These are phyloP conservation scores for Penicillium sumatraense DNA, from an alignment of 2,329 filamentous ascomycete species.

Conservation along the genomic window DNA sequence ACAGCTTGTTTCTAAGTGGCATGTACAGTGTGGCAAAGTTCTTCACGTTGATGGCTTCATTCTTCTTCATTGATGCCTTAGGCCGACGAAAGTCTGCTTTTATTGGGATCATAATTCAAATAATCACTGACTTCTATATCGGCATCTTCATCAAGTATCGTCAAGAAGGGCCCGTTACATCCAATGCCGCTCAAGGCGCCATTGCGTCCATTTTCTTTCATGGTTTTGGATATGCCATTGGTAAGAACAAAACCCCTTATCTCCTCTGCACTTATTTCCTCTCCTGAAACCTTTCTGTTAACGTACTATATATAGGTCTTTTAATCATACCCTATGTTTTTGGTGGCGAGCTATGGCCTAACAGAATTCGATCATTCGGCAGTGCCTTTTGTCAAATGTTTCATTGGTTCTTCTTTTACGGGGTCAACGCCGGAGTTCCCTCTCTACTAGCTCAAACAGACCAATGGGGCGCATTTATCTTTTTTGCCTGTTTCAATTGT, in stretches of 20 bases:
- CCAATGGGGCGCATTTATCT: conserved; percentile 51
- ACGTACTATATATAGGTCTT: conserved; percentile 29
- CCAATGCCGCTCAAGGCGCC: background rate
- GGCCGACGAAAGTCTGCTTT: conserved; percentile 48
- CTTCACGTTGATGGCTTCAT: conserved; percentile 46
- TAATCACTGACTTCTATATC: conserved; percentile 49
- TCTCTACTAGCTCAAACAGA: conserved; percentile 39
- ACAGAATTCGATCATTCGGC: conserved; percentile 51
- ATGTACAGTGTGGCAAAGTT: conserved; percentile 52
- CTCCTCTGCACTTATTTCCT: background rate
- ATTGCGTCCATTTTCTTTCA: conserved; percentile 51
- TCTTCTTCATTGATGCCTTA: conserved; percentile 52
- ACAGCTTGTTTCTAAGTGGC: conserved; percentile 44
- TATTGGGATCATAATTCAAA: conserved; percentile 40
- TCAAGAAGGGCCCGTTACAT: conserved; percentile 41
- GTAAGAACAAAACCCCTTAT: conserved; percentile 21
- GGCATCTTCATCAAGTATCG: conserved; percentile 45
- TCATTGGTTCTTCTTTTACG: conserved; percentile 51
- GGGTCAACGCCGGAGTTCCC: conserved; percentile 40
- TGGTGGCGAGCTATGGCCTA: conserved; percentile 51
- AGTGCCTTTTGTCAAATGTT: conserved; percentile 43
- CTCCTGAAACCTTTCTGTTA: background rate
- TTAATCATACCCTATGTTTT: conserved; percentile 52
- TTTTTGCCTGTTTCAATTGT: conserved; percentile 48
- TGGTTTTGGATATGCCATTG: conserved; percentile 49